Evolutionary conservation across 805 yeast genomes (phyloP).

Genomic region (Kodamaea neixiangensis): DNA sequence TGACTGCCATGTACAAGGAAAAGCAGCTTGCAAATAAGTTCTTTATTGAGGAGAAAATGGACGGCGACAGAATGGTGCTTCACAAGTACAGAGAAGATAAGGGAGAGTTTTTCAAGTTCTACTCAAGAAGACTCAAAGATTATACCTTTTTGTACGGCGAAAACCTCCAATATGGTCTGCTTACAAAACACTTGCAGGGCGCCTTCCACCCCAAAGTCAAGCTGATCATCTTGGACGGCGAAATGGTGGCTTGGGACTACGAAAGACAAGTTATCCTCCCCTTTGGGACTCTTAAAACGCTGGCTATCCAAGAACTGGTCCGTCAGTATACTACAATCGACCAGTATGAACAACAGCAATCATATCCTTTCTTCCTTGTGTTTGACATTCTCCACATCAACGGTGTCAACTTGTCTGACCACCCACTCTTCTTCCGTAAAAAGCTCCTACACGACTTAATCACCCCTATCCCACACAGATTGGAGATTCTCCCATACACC

Average conservation of each 20-base stretch:
- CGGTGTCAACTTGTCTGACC: conserved; percentile 57
- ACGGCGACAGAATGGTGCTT: conserved; percentile 85
- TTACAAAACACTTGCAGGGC: conserved; percentile 51
- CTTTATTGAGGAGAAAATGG: conserved; percentile 85
- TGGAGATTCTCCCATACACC: conserved; percentile 49
- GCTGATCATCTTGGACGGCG: conserved; percentile 74
- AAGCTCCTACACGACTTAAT: conserved; percentile 47
- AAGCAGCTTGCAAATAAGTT: conserved; percentile 38
- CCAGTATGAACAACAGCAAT: conserved; percentile 32
- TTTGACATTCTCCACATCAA: conserved; percentile 78
- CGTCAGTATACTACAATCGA: conserved; percentile 40
- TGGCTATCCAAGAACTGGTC: conserved; percentile 58
- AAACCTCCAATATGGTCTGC: conserved; percentile 48
- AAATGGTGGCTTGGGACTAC: conserved; percentile 87
- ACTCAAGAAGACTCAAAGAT: conserved; percentile 70
- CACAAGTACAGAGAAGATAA: conserved; percentile 49
- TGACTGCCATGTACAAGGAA: conserved; percentile 18
- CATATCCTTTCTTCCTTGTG: conserved; percentile 58
- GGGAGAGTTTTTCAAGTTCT: conserved; percentile 53
- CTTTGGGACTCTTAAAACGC: conserved; percentile 74
- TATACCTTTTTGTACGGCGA: conserved; percentile 71
- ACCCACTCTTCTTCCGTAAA: conserved; percentile 59
- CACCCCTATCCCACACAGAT: conserved; percentile 45
- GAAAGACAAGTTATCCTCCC: conserved; percentile 59
- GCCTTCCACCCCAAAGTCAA: conserved; percentile 42